Conservation (phyloP, 768 basidiomycete genomes). For the Termitomyces sp. region DNA sequence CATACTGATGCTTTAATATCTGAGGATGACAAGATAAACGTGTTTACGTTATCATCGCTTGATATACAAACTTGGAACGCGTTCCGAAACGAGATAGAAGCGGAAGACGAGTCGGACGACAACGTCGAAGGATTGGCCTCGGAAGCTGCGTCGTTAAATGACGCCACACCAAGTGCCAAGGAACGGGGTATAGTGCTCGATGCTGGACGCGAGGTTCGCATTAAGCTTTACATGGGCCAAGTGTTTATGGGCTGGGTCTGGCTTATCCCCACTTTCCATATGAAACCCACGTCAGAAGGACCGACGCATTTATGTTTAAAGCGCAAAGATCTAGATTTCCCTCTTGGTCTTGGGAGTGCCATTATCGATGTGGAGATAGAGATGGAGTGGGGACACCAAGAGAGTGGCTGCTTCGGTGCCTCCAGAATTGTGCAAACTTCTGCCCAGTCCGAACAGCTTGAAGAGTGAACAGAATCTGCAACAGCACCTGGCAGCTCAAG, state of each 20-base stretch:
- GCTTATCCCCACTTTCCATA: slow-evolving; percentile 82
- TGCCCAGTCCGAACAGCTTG: neutral
- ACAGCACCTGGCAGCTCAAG: neutral
- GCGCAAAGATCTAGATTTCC: slow-evolving; percentile 69
- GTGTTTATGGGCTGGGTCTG: slow-evolving; percentile 82
- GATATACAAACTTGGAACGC: slow-evolving; percentile 36
- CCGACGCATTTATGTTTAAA: slow-evolving; percentile 38
- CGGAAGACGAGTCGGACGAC: slow-evolving; percentile 16
- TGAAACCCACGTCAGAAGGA: slow-evolving; percentile 39
- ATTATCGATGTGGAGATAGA: slow-evolving; percentile 64
- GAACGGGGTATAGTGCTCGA: slow-evolving; percentile 53
- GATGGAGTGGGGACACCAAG: slow-evolving; percentile 59
- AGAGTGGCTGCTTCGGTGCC: slow-evolving; percentile 33
- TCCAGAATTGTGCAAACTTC: slow-evolving; percentile 4
- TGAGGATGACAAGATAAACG: slow-evolving; percentile 36
- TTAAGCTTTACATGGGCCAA: slow-evolving; percentile 73
- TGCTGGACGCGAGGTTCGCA: slow-evolving; percentile 58
- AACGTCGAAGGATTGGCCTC: slow-evolving; percentile 24
- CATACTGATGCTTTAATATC: neutral
- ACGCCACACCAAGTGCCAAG: slow-evolving; percentile 22
- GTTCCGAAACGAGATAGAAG: slow-evolving; percentile 29
- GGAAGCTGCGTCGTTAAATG: slow-evolving; percentile 40
- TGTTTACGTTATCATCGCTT: slow-evolving; percentile 42
- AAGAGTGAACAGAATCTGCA: neutral
- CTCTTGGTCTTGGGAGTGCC: slow-evolving; percentile 63